These are phyloP conservation scores for Cutaneotrichosporon spelunceum DNA, from an alignment of 1,284 basidiomycete genomes.

Conservation along the genomic window DNA sequence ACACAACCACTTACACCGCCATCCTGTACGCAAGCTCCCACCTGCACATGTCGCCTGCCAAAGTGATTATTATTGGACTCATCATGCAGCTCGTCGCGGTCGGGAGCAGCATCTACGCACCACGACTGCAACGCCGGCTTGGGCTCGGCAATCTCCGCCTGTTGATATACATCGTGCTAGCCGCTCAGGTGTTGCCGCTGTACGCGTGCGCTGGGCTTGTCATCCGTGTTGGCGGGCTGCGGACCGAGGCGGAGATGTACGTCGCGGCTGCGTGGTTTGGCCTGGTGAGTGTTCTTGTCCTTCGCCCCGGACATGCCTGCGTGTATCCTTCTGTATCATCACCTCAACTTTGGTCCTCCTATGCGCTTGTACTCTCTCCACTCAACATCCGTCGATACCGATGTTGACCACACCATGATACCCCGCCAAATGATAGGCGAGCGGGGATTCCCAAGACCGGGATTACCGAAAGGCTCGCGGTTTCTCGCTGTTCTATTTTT, in stretches of 20 bases:
- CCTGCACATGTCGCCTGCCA: conserved; percentile 52
- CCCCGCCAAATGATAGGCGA: too few relatives aligned
- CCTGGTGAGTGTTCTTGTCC: conserved; percentile 34
- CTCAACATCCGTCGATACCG: neutral
- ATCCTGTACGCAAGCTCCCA: conserved; percentile 50
- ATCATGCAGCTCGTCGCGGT: conserved; percentile 49
- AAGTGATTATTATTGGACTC: conserved; percentile 52
- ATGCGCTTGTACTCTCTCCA: neutral
- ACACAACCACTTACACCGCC: conserved; percentile 47
- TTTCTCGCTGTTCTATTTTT: too few relatives aligned
- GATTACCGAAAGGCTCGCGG: neutral
- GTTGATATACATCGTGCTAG: conserved; percentile 63
- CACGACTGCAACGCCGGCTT: conserved; percentile 49
- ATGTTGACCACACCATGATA: too few relatives aligned
- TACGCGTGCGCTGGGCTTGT: conserved; percentile 81
- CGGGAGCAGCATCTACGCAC: conserved; percentile 45
- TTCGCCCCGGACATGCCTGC: too few relatives aligned
- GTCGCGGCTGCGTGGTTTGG: conserved; percentile 77
- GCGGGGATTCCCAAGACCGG: neutral
- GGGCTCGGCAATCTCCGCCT: conserved; percentile 66
- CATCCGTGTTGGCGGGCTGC: conserved; percentile 62
- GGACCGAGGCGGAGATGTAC: conserved; percentile 78
- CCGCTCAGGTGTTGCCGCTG: conserved; percentile 67
- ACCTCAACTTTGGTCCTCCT: neutral
- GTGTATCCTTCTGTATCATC: neutral